A percentile compares a stretch with the other conserved stretches of the same genome.
Conservation (phyloP, 257 asterid genomes). For the Osmanthus fragrans region DNA sequence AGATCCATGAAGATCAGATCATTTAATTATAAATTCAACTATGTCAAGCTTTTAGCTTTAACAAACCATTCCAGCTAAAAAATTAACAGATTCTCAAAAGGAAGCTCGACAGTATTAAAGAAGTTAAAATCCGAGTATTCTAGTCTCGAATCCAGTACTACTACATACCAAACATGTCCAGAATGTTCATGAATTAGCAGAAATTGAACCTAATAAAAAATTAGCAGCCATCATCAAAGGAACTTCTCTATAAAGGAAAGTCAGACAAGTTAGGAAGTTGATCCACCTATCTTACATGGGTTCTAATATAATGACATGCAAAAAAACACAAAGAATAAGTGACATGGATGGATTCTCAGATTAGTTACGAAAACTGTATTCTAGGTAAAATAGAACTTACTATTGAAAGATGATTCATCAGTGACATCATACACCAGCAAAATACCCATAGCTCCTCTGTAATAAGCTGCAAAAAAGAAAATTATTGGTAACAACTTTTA, state of each 20-base stretch:
- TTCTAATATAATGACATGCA: not conserved
- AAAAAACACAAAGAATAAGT: not conserved
- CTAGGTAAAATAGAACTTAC: constrained; percentile 24
- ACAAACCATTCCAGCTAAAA: too few relatives aligned
- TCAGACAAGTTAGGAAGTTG: not conserved
- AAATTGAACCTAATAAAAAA: too few relatives aligned
- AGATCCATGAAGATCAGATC: too few relatives aligned
- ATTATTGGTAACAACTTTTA: constrained; percentile 1
- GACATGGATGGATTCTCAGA: not conserved
- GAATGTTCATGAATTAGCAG: too few relatives aligned
- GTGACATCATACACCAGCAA: constrained; percentile 56
- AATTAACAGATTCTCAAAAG: too few relatives aligned
- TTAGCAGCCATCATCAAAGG: not conserved
- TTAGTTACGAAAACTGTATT: not conserved
- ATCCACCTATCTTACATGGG: not conserved
- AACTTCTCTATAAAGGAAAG: not conserved
- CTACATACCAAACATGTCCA: too few relatives aligned
- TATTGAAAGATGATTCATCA: constrained; percentile 54
- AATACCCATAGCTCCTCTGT: constrained; percentile 60
- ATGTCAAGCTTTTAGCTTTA: too few relatives aligned
- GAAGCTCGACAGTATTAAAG: too few relatives aligned
- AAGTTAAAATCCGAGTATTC: too few relatives aligned
- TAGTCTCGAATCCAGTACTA: too few relatives aligned
- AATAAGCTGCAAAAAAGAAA: constrained; percentile 44
- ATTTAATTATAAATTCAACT: too few relatives aligned